Percentiles rank a stretch among this genome's conserved stretches.
Evolutionary conservation across 2,329 filamentous ascomycete genomes (phyloP).

Genomic region (Phialophora chinensis): DNA sequence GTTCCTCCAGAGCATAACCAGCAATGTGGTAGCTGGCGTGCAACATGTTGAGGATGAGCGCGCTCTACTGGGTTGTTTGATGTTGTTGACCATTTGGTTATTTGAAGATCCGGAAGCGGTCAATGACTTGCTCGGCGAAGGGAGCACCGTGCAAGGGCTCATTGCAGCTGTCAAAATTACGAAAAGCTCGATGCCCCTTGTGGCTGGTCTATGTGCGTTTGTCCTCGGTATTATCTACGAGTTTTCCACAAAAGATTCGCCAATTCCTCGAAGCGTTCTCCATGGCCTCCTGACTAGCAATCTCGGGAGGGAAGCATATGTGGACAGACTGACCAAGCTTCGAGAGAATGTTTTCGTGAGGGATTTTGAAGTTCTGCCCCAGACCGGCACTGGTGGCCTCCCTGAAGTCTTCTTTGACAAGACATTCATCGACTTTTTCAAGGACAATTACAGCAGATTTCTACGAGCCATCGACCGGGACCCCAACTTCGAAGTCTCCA

Average conservation of each 20-base stretch:
- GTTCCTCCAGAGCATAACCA: constrained; percentile 84
- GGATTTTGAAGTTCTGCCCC: constrained; percentile 86
- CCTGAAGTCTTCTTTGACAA: constrained; percentile 86
- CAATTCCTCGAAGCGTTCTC: constrained; percentile 79
- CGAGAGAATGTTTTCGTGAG: constrained; percentile 78
- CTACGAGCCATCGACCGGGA: constrained; percentile 87
- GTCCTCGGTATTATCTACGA: constrained; percentile 90
- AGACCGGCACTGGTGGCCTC: constrained; percentile 62
- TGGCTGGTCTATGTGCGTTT: constrained; percentile 82
- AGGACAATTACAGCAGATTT: constrained; percentile 90
- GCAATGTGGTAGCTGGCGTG: constrained; percentile 81
- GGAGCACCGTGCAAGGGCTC: constrained; percentile 86
- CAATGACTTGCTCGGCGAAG: constrained; percentile 90
- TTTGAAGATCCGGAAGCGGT: constrained; percentile 92
- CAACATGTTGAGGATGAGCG: constrained; percentile 78
- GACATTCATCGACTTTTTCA: constrained; percentile 89
- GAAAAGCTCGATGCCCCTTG: constrained; percentile 65
- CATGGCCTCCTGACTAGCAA: constrained; percentile 77
- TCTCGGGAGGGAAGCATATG: constrained; percentile 84
- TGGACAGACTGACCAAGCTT: constrained; percentile 78
- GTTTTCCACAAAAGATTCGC: constrained; percentile 96
- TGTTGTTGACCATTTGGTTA: constrained; percentile 86
- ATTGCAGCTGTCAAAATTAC: constrained; percentile 74
- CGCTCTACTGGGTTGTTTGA: constrained; percentile 82
- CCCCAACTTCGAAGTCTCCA: constrained; percentile 82